A percentile compares a stretch with the other conserved stretches of the same genome.
phyloP scores from a whole-genome alignment of 306 rosid species.

The Cicer judaicum region DNA sequence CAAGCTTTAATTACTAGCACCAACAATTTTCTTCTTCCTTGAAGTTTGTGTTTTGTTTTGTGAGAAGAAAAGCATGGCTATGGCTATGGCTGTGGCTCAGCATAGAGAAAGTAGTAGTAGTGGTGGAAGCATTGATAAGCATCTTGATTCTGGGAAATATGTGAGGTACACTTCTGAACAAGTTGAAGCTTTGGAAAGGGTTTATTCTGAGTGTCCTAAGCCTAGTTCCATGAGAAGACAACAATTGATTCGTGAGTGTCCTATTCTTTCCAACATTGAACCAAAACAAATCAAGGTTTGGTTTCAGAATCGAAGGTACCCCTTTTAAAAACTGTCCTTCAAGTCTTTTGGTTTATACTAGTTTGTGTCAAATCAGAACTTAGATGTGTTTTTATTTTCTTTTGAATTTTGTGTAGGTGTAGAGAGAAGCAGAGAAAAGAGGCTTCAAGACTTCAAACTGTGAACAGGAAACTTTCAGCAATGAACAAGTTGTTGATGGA shows the following conservation, averaged over 20 bases:
- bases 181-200: conserved; percentile 92
- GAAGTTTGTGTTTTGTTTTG: conserved; percentile 6
- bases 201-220: conserved; percentile 92
- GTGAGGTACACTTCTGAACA: conserved; percentile 94
- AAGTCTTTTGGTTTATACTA: neutral
- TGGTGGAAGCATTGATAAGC: conserved; percentile 78
- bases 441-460: conserved; percentile 89
- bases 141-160: conserved; percentile 88
- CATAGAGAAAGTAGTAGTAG: conserved; percentile 88
- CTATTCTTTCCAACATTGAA: conserved; percentile 88
- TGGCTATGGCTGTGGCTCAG: conserved; percentile 85
- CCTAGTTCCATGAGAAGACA: conserved; percentile 95
- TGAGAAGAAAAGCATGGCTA: conserved; percentile 63
- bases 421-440: conserved; percentile 99
- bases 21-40: conserved; percentile 33
- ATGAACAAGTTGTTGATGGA: conserved; percentile 98
- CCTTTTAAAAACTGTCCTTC: neutral
- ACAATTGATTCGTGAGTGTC: conserved; percentile 90
- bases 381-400: neutral
- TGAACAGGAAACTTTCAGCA: conserved; percentile 82
- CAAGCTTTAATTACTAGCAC: conserved; percentile 47
- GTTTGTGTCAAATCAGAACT: neutral
- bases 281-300: conserved; percentile 99
- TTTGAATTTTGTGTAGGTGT: conserved; percentile 63
- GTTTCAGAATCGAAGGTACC: conserved; percentile 96